Evolutionary conservation across 805 yeast species (phyloP), one percentile per base, ranked within the genome.

Genomic region (Teunomyces barrocoloradensis): DNA sequence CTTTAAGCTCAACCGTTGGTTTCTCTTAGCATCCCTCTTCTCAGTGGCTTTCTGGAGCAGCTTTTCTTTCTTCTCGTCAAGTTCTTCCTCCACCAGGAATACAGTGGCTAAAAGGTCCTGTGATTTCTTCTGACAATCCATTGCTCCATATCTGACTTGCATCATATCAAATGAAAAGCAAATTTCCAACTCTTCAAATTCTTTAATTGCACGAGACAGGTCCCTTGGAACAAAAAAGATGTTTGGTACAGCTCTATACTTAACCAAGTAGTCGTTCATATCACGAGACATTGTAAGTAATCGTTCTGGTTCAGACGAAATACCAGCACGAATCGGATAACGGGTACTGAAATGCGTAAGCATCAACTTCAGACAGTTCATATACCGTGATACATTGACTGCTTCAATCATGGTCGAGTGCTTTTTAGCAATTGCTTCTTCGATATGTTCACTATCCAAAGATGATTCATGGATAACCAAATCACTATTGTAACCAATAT

Each of bases 391-490:
- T 2, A 90, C 82, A 12, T 69, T 71, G 25, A 91, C 74, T 0
- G 98, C 98, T 60, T 92, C 98, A 17, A 86, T 79, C 47, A 90
- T 80, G 0, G 99, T 94, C 11, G 96, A 83, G 61, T 94, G 99
- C 50, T 81, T 80, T 62, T 94, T 94, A 29, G 78, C 75, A 23
- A 79, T 65, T 0, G 99, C 99, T 63, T 90, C 97, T 45, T 79
- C 82, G 5, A 75, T 69, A 41, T 89, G 72, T 28, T 79, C 87
- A 63, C 89, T 88, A 48, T 89, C 97, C 51, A 94, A 77, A 0
- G 99, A 89, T 0, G 97, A 91, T 64, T 94, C 99, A 64, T 94
- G 99, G 42, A 94, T 83, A 49, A 94, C 73, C 42, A 94, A 63
- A 59, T 89, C 92, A 23, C 89, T 79, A 10, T 71, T 63, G 17